These are phyloP conservation scores for Nannizziopsis barbatae DNA, from an alignment of 2,329 filamentous ascomycete genomes.

Conservation along the genomic window DNA sequence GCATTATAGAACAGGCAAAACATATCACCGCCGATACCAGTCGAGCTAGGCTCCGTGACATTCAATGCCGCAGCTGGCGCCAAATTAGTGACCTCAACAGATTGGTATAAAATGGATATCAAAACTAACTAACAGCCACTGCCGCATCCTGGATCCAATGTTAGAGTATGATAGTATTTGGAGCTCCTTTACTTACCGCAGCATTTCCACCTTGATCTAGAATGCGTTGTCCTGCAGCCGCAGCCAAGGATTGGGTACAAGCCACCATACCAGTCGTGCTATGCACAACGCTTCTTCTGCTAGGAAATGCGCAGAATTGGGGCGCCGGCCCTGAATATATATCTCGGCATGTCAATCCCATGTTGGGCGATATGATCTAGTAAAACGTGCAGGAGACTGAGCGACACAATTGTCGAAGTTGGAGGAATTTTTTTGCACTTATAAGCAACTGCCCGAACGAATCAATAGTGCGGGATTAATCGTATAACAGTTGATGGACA, in stretches of 20 bases:
- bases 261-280: slow-evolving; percentile 86
- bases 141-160: slow-evolving; percentile 63
- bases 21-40: slow-evolving; percentile 93
- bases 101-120: background rate
- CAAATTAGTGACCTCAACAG: background rate
- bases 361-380: background rate
- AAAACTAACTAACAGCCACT: slow-evolving; percentile 66
- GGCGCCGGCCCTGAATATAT: slow-evolving; percentile 12
- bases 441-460: too few relatives aligned
- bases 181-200: slow-evolving; percentile 51
- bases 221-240: slow-evolving; percentile 73
- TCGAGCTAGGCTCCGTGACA: slow-evolving; percentile 83
- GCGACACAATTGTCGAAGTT: too few relatives aligned
- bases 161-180: slow-evolving; percentile 2
- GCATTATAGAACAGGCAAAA: slow-evolving; percentile 91
- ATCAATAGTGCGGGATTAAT: too few relatives aligned
- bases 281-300: slow-evolving; percentile 81
- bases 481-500: too few relatives aligned
- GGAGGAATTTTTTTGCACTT: too few relatives aligned
- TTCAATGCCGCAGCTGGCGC: slow-evolving; percentile 74
- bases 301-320: slow-evolving; percentile 55
- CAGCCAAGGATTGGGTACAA: slow-evolving; percentile 79
- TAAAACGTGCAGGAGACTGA: too few relatives aligned
- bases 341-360: slow-evolving; percentile 11
- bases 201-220: slow-evolving; percentile 86